These are phyloP conservation scores for Colletotrichum costaricense DNA, from an alignment of 2,329 filamentous ascomycete species.

Conservation along the genomic window DNA sequence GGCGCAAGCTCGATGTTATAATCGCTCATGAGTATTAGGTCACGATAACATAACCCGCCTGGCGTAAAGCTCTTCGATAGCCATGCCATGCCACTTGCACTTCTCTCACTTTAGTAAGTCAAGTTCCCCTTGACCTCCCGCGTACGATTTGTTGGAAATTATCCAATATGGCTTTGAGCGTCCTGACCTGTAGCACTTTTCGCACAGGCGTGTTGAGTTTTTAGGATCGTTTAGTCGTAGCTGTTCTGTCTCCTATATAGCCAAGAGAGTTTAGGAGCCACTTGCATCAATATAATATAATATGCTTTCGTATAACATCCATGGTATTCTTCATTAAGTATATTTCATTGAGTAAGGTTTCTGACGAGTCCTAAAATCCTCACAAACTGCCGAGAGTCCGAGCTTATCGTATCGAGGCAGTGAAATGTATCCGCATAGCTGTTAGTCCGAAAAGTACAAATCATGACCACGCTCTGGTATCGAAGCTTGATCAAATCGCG, in stretches of 20 bases:
- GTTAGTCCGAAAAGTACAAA: background rate
- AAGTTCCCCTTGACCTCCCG: no score
- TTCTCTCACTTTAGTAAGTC: no score
- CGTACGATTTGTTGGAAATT: no score
- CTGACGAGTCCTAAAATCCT: background rate
- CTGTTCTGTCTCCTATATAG: background rate
- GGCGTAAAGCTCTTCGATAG: no score
- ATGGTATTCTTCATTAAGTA: background rate
- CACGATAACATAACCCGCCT: no score
- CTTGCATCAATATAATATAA: background rate
- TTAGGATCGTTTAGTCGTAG: background rate
- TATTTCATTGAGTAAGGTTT: no score
- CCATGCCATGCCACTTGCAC: no score
- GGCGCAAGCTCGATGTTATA: no score
- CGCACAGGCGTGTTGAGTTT: no score
- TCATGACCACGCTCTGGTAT: background rate
- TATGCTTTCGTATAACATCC: background rate
- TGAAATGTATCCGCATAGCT: background rate
- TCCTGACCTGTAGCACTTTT: no score
- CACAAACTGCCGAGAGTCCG: background rate
- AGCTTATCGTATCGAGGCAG: background rate
- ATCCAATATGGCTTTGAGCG: no score
- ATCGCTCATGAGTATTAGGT: no score
- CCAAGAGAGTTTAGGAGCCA: background rate
- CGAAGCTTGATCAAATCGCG: background rate